Conservation (phyloP, 371 early-diverging fungal species). For the Syncephalastrum monosporum region DNA sequence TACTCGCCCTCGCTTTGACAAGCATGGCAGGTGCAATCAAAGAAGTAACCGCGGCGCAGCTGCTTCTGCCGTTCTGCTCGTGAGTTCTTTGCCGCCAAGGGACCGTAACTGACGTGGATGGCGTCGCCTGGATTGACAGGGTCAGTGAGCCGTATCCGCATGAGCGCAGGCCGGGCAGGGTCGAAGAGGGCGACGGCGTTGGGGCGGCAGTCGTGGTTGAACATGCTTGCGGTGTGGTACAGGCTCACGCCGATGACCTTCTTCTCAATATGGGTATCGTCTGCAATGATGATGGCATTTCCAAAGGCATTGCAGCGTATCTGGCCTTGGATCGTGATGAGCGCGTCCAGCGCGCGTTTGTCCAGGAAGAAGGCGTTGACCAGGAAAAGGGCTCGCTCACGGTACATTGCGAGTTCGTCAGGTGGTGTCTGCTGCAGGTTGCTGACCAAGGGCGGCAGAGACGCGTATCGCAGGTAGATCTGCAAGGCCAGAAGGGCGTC, state of each 20-base stretch:
- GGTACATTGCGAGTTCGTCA: no score
- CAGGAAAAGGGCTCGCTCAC: no score
- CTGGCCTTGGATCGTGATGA: constrained; percentile 24
- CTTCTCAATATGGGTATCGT: background rate
- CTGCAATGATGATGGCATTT: background rate
- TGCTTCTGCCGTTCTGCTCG: constrained; percentile 10
- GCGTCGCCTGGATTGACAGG: background rate
- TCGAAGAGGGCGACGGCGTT: constrained; percentile 69
- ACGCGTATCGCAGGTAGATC: no score
- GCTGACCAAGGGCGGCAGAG: no score
- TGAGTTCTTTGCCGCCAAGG: constrained; percentile 18
- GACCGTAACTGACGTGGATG: constrained; percentile 26
- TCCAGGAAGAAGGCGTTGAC: constrained; percentile 11
- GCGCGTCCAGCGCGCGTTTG: constrained; percentile 6
- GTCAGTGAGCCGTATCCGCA: background rate
- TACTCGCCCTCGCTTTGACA: constrained; percentile 18
- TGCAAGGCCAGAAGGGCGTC: no score
- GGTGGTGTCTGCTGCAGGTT: no score
- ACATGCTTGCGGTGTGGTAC: constrained; percentile 53
- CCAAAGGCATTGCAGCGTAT: constrained; percentile 31
- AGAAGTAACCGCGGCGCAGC: constrained; percentile 24
- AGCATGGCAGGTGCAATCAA: constrained; percentile 27
- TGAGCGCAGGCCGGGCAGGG: background rate
- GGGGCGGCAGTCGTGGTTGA: constrained; percentile 87
- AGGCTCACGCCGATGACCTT: constrained; percentile 21